Evolutionary conservation across 1,284 basidiomycete species (phyloP).

Genomic region (Takashimella tepidaria): DNA sequence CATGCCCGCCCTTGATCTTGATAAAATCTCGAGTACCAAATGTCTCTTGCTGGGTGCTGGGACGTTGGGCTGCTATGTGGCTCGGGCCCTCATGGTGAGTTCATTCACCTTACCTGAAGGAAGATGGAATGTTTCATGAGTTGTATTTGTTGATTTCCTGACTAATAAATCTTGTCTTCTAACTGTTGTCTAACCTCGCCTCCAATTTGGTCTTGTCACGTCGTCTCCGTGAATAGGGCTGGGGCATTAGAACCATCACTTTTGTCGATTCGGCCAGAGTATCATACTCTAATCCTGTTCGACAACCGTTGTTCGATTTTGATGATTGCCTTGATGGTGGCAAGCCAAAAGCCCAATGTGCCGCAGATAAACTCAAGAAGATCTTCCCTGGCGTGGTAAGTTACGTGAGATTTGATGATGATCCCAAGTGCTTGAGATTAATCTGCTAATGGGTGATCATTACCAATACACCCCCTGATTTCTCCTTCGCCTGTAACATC

Average conservation of each 20-base stretch:
- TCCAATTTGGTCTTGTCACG: too few species aligned
- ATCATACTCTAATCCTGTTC: constrained; percentile 93
- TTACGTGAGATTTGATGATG: constrained; percentile 20
- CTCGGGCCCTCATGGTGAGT: constrained; percentile 76
- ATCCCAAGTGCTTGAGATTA: too few species aligned
- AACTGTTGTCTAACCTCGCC: too few species aligned
- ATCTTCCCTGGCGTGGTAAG: constrained; percentile 88
- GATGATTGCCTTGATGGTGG: constrained; percentile 90
- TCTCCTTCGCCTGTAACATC: neutral
- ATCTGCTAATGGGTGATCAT: too few species aligned
- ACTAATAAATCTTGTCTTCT: too few species aligned
- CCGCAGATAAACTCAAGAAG: constrained; percentile 76
- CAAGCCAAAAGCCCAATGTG: constrained; percentile 86
- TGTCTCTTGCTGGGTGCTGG: constrained; percentile 91
- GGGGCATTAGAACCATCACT: constrained; percentile 91
- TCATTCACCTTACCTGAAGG: neutral
- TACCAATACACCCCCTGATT: neutral
- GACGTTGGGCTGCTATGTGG: constrained; percentile 94
- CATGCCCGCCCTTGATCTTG: constrained; percentile 80
- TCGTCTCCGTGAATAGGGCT: constrained; percentile 62
- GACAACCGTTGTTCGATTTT: constrained; percentile 94
- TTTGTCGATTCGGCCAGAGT: constrained; percentile 86
- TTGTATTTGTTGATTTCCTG: too few species aligned
- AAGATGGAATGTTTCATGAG: too few species aligned
- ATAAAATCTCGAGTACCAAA: constrained; percentile 71